Conservation (phyloP, 768 basidiomycete genomes). For the Hydnomerulius pinastri region DNA sequence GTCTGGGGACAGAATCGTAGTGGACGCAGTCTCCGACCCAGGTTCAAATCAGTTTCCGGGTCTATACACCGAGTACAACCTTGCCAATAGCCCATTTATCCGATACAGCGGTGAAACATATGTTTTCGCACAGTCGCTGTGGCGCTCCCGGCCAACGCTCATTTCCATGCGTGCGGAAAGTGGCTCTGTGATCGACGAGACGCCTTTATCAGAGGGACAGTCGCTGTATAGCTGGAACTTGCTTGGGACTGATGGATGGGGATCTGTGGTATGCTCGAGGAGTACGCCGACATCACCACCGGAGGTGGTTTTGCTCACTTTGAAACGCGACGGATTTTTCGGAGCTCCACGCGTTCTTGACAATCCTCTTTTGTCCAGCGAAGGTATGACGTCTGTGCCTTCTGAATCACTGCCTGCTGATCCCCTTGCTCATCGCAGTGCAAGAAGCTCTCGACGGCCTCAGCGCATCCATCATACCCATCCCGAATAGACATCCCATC, state of each 20-base stretch:
- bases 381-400: too few species aligned
- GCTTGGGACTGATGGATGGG: slow-evolving; percentile 46
- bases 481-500: slow-evolving; percentile 50
- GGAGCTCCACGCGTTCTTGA: slow-evolving; percentile 44
- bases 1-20: slow-evolving; percentile 28
- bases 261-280: slow-evolving; percentile 47
- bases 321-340: slow-evolving; percentile 23
- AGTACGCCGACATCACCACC: slow-evolving; percentile 50
- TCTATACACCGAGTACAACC: slow-evolving; percentile 53
- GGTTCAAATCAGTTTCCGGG: slow-evolving; percentile 55
- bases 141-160: slow-evolving; percentile 55
- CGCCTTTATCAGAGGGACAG: slow-evolving; percentile 10
- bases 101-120: slow-evolving; percentile 9
- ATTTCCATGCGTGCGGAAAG: slow-evolving; percentile 44
- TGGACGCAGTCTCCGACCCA: slow-evolving; percentile 45
- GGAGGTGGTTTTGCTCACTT: slow-evolving; percentile 50
- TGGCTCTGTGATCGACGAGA: slow-evolving; percentile 41
- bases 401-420: slow-evolving; percentile 1
- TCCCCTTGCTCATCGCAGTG: slow-evolving; percentile 34
- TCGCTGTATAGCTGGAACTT: slow-evolving; percentile 55
- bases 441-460: slow-evolving; percentile 42
- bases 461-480: slow-evolving; percentile 43
- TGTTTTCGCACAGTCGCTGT: slow-evolving; percentile 47
- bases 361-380: slow-evolving; percentile 38
- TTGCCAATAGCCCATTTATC: slow-evolving; percentile 47